These are phyloP conservation scores for Hyphopichia wangnamkhiaoensis DNA, from an alignment of 1,139 yeast species.

Conservation along the genomic window DNA sequence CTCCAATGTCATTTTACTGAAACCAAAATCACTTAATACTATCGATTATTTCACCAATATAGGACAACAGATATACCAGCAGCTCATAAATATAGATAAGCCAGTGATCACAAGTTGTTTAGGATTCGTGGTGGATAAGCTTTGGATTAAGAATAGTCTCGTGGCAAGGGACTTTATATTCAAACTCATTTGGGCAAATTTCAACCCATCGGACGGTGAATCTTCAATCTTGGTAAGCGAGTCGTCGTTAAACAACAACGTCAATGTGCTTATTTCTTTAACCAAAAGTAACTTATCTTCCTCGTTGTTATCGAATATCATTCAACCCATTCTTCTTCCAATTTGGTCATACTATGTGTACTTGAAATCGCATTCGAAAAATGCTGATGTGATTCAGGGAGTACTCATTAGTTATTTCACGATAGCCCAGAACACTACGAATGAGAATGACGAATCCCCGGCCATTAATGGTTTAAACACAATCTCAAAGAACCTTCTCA, in stretches of 20 bases:
- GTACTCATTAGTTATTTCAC: conserved; percentile 51
- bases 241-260: conserved; percentile 55
- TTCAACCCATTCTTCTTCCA: conserved; percentile 45
- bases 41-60: conserved; percentile 54
- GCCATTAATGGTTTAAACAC: conserved; percentile 32
- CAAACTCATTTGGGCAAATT: conserved; percentile 43
- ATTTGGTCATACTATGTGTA: conserved; percentile 68
- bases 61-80: conserved; percentile 58
- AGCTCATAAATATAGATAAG: conserved; percentile 60
- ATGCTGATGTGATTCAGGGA: conserved; percentile 44
- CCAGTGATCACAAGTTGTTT: conserved; percentile 63
- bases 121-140: conserved; percentile 52
- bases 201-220: conserved; percentile 33
- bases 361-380: conserved; percentile 40
- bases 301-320: conserved; percentile 43
- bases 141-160: conserved; percentile 53
- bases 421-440: conserved; percentile 22
- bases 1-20: conserved; percentile 58
- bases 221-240: conserved; percentile 40
- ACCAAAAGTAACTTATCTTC: conserved; percentile 50
- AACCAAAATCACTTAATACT: conserved; percentile 54
- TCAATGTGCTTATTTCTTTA: conserved; percentile 67
- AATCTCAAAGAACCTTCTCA: conserved; percentile 46
- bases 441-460: conserved; percentile 11
- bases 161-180: conserved; percentile 64